phyloP scores from a whole-genome alignment of 2,329 filamentous ascomycete genomes.

The Colletotrichum shisoi region DNA sequence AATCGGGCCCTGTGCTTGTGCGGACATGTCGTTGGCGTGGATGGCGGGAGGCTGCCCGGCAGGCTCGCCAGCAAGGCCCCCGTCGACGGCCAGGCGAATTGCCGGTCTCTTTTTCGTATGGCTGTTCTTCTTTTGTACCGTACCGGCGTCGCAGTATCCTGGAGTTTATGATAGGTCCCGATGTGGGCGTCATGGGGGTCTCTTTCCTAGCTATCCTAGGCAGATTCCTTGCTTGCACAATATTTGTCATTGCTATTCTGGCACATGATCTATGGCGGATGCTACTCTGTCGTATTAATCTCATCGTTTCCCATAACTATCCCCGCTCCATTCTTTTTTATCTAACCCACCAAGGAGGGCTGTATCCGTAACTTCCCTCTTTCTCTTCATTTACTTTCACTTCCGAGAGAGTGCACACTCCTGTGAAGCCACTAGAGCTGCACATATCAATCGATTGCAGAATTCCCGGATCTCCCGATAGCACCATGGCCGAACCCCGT shows the following conservation, averaged over 20 bases:
- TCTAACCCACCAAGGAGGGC: neutral
- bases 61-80: neutral
- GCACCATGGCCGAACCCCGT: neutral
- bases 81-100: neutral
- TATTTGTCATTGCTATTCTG: neutral
- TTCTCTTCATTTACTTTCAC: neutral
- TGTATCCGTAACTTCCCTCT: neutral
- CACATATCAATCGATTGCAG: neutral
- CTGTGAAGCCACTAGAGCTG: neutral
- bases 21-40: neutral
- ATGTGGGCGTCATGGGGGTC: neutral
- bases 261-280: neutral
- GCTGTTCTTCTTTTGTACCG: constrained; percentile 17
- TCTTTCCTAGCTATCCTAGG: neutral
- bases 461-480: neutral
- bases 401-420: constrained; percentile 3
- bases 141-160: constrained; percentile 16
- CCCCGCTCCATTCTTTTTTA: neutral
- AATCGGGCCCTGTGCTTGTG: constrained; percentile 11
- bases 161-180: neutral
- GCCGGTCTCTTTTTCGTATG: constrained; percentile 5
- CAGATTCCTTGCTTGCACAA: neutral
- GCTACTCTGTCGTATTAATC: neutral
- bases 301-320: neutral
- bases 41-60: neutral